These are phyloP conservation scores for Bruguiera parviflora DNA, from an alignment of 345 rosid species.

Conservation along the genomic window DNA sequence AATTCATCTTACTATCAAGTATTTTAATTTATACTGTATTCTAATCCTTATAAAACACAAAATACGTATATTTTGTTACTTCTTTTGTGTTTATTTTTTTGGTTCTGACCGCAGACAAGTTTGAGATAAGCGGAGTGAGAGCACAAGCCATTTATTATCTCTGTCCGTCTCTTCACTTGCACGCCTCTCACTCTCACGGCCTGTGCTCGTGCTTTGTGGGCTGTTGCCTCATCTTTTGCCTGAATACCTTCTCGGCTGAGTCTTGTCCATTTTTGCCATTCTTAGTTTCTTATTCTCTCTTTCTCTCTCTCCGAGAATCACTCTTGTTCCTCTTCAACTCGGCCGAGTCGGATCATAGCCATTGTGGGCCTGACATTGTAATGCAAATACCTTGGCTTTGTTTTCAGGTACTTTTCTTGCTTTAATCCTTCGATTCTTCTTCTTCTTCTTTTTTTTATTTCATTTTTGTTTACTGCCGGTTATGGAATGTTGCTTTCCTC, in stretches of 20 bases:
- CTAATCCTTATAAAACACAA: too few species aligned
- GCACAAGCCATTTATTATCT: too few species aligned
- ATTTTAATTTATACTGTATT: too few species aligned
- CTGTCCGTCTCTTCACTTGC: too few species aligned
- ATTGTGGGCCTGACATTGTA: neutral
- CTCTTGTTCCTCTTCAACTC: neutral
- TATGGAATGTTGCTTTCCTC: neutral
- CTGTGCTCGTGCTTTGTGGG: too few species aligned
- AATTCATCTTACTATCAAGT: too few species aligned
- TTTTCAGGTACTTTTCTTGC: neutral
- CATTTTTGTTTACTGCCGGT: neutral
- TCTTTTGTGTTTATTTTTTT: too few species aligned
- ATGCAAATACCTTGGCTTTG: conserved; percentile 3
- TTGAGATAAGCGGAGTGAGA: too few species aligned
- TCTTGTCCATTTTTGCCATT: neutral
- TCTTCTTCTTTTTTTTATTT: neutral
- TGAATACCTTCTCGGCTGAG: neutral
- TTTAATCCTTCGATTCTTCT: neutral
- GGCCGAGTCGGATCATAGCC: neutral
- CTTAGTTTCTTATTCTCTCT: neutral
- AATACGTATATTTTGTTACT: too few species aligned
- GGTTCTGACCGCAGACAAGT: too few species aligned
- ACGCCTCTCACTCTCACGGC: too few species aligned
- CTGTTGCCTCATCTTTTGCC: neutral
- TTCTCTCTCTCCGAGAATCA: neutral